Evolutionary conservation across 306 rosid genomes (phyloP), one percentile per base, ranked within the genome.

Genomic region (Begonia masoniana): DNA sequence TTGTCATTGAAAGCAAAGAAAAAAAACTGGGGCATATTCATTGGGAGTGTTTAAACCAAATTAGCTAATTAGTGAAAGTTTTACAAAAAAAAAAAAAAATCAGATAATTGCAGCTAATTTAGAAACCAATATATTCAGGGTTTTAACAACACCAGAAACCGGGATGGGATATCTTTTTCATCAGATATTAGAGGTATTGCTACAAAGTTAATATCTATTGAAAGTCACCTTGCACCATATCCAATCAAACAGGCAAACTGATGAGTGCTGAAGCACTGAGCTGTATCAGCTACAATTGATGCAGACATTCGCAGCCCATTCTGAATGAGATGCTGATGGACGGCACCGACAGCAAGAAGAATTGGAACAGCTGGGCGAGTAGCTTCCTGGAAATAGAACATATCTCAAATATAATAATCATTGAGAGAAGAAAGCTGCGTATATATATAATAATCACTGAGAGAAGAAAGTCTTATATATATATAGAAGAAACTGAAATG

Each of bases 181-280:
- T 10, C 15, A 14, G 15, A 45, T 45, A 45, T 45, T 4, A 3
- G 15, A 45, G 49, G 52, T 43, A 47, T 39, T 43, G 63, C 39
- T 47, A 56, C 48, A 67, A 19, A 52, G 46, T 57, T 59, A 42
- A 26, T 49, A n/a, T 12, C n/a, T 61, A 45, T 55, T 53, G 55
- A 31, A 60, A 74, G 63, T 59, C 66, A 91, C 99, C 99, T 91
- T 66, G 99, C 99, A 73, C 99, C 99, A 71, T 83, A 91, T 85
- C 99, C 99, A 68, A 91, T 77, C 76, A 91, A 81, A 69, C 96
- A 91, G 63, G 99, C 96, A 75, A 85, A 91, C 46, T 91, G 99
- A 78, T 91, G 99, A 56, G 99, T 91, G 72, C 99, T 91, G 73
- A 91, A 91, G 81, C 96, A 91, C 73, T 91, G 99, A 68, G 99